phyloP scores from a whole-genome alignment of 108 stramenopile species.

The Nitzschia putrida region DNA sequence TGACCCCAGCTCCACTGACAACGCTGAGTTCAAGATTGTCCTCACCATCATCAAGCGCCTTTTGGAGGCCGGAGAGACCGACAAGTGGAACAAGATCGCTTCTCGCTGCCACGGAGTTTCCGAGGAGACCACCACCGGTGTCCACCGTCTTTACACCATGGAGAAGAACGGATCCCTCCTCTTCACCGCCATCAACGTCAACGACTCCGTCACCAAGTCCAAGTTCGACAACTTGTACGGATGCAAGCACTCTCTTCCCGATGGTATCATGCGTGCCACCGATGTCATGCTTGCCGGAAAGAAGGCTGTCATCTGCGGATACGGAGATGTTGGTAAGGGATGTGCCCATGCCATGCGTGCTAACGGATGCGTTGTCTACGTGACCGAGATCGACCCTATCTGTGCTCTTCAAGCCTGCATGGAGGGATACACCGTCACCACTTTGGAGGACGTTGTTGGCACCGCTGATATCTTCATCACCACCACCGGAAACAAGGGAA shows the following conservation, averaged over 20 bases:
- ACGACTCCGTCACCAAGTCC: slow-evolving; percentile 99
- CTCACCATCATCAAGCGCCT: slow-evolving; percentile 96
- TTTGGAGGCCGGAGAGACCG: slow-evolving; percentile 91
- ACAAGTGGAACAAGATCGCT: slow-evolving; percentile 98
- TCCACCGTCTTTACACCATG: slow-evolving; percentile 99
- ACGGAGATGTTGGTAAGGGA: slow-evolving; percentile 99
- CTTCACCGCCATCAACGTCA: slow-evolving; percentile 99
- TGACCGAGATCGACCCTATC: slow-evolving; percentile 99
- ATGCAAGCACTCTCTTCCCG: slow-evolving; percentile 99
- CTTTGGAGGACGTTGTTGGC: slow-evolving; percentile 84
- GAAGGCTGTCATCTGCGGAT: slow-evolving; percentile 99
- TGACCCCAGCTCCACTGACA: slow-evolving; percentile 96
- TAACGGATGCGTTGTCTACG: slow-evolving; percentile 95
- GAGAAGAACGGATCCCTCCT: slow-evolving; percentile 96
- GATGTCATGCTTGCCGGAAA: slow-evolving; percentile 99
- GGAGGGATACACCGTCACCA: slow-evolving; percentile 98
- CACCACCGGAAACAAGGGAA: slow-evolving; percentile 99
- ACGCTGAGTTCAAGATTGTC: slow-evolving; percentile 99
- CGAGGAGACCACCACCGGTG: slow-evolving; percentile 99
- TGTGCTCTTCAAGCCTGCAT: slow-evolving; percentile 99
- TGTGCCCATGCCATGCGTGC: slow-evolving; percentile 99
- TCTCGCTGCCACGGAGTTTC: slow-evolving; percentile 94
- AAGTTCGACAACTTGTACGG: slow-evolving; percentile 99
- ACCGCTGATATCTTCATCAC: slow-evolving; percentile 98
- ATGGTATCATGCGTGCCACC: slow-evolving; percentile 99